Conservation (phyloP, 2,329 filamentous ascomycete species). For the Phyllosticta citriasiana region DNA sequence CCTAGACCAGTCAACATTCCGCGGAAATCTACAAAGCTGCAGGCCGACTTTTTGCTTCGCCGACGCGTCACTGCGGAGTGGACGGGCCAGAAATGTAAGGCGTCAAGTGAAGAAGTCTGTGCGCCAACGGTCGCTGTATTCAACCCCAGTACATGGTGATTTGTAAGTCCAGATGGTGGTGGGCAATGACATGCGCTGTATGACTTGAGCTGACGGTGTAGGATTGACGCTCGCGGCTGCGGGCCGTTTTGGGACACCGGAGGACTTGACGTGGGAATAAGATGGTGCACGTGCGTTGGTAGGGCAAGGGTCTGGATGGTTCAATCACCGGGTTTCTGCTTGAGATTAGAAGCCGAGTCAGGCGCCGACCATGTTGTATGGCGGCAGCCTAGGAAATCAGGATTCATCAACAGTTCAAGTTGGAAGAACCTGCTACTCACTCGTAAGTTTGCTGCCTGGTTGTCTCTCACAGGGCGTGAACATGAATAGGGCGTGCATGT, state of each 20-base stretch:
- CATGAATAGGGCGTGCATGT: background rate
- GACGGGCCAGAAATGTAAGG: background rate
- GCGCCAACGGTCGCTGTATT: background rate
- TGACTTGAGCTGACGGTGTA: background rate
- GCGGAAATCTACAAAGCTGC: background rate
- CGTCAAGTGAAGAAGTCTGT: background rate
- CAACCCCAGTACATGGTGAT: background rate
- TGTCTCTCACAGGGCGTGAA: background rate
- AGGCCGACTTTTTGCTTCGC: background rate
- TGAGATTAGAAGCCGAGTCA: background rate
- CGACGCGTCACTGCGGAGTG: background rate
- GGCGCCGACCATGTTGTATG: background rate
- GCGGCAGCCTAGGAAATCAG: background rate
- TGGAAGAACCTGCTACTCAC: background rate
- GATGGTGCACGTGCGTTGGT: background rate
- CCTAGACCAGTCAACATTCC: background rate
- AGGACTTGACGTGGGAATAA: background rate
- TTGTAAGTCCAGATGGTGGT: background rate
- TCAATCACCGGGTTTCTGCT: background rate
- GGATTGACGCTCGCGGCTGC: background rate
- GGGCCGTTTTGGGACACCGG: background rate
- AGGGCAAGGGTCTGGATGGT: background rate
- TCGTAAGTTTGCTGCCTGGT: background rate
- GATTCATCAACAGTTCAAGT: background rate
- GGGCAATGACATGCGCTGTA: background rate